These are phyloP conservation scores for Kodamaea anthophila DNA, from an alignment of 1,139 yeast genomes.

Conservation along the genomic window DNA sequence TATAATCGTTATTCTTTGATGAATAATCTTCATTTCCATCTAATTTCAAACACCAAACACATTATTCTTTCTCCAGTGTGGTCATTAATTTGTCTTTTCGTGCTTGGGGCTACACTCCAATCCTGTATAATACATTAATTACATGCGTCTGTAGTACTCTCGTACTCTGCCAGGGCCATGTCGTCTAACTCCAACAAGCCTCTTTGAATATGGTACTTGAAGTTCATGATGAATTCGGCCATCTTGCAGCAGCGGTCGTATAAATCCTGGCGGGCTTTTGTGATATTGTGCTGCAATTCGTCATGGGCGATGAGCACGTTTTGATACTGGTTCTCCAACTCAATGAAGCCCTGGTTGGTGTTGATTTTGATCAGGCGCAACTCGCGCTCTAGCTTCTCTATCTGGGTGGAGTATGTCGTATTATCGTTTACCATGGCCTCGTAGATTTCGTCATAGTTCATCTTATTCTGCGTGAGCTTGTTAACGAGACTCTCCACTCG, in stretches of 20 bases:
- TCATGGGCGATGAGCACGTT: conserved; percentile 52
- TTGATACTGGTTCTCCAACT: conserved; percentile 52
- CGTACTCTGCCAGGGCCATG: conserved; percentile 33
- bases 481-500: conserved; percentile 56
- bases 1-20: conserved; percentile 4
- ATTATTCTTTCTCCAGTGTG: too few species aligned
- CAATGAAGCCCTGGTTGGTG: conserved; percentile 49
- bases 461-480: conserved; percentile 46
- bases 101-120: too few species aligned
- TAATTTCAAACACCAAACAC: too few species aligned
- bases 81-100: too few species aligned
- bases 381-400: conserved; percentile 61
- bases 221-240: conserved; percentile 53
- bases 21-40: too few species aligned
- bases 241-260: conserved; percentile 50
- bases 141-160: too few species aligned
- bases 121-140: too few species aligned
- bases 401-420: conserved; percentile 53
- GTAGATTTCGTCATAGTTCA: conserved; percentile 52
- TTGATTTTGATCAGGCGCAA: conserved; percentile 47
- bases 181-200: conserved; percentile 52
- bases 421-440: conserved; percentile 53
- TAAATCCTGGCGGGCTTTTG: conserved; percentile 43
- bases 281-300: conserved; percentile 42
- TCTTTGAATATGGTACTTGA: conserved; percentile 60